Percentiles rank a stretch among this genome's conserved stretches.
Conservation (phyloP, 495 filamentous ascomycete species). For the Xanthoparmelia taractica region DNA sequence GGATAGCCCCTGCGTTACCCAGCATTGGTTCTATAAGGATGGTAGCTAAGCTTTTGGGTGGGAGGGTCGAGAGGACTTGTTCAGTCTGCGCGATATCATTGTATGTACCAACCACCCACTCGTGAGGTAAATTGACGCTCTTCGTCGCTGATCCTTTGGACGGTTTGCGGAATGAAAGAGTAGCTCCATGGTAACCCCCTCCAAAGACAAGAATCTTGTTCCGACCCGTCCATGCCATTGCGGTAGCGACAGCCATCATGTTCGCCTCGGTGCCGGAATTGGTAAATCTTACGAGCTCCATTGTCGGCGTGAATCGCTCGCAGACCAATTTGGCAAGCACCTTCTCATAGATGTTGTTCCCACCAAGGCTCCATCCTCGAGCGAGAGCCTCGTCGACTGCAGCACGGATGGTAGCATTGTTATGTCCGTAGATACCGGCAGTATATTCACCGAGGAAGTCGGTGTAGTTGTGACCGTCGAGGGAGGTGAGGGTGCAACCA, state of each 20-base stretch:
- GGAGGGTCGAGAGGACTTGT: slow-evolving; percentile 23
- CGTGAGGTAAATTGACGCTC: slow-evolving; percentile 29
- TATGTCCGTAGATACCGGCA: slow-evolving; percentile 43
- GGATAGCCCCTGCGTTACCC: slow-evolving; percentile 46
- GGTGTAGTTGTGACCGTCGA: slow-evolving; percentile 39
- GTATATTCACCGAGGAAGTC: slow-evolving; percentile 41
- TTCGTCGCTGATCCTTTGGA: slow-evolving; percentile 3
- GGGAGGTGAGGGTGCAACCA: slow-evolving; percentile 34
- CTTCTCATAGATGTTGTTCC: slow-evolving; percentile 28
- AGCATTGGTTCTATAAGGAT: slow-evolving; percentile 56
- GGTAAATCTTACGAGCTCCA: slow-evolving; percentile 34
- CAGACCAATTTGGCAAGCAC: slow-evolving; percentile 29
- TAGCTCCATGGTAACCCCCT: slow-evolving; percentile 29
- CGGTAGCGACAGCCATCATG: slow-evolving; percentile 32
- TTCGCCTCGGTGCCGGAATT: slow-evolving; percentile 39
- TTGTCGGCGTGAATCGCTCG: slow-evolving; percentile 25
- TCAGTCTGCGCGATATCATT: slow-evolving; percentile 37
- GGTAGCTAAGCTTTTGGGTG: slow-evolving; percentile 38
- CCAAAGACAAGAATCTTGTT: slow-evolving; percentile 33
- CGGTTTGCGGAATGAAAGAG: slow-evolving; percentile 16
- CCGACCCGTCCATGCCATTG: slow-evolving; percentile 27
- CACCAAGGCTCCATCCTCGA: slow-evolving; percentile 31
- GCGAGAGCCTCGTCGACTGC: slow-evolving; percentile 27
- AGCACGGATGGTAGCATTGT: slow-evolving; percentile 33
- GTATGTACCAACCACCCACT: slow-evolving; percentile 42